These are phyloP conservation scores for Globisporangium camurandrum DNA, from an alignment of 352 stramenopile species.

Conservation along the genomic window DNA sequence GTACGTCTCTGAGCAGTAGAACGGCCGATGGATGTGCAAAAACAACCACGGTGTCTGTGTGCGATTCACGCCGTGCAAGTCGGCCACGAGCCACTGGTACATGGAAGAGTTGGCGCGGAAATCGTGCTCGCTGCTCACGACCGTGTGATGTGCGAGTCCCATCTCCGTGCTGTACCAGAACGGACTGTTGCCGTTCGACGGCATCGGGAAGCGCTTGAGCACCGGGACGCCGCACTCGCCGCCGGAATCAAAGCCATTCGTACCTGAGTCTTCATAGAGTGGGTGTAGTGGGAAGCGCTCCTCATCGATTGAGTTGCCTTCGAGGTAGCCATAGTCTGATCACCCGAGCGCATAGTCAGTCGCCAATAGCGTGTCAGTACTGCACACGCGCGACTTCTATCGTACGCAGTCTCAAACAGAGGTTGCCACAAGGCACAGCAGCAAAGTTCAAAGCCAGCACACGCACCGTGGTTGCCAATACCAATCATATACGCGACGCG, in stretches of 20 bases:
- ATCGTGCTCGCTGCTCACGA: constrained; percentile 53
- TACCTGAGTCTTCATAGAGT: constrained; percentile 24
- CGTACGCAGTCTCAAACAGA: no score
- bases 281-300: constrained; percentile 20
- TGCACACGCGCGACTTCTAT: no score
- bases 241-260: constrained; percentile 39
- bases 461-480: constrained; percentile 34
- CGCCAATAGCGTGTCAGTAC: background rate
- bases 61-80: constrained; percentile 43
- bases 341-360: background rate
- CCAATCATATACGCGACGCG: constrained; percentile 76
- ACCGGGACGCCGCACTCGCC: constrained; percentile 86
- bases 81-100: constrained; percentile 40
- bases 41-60: constrained; percentile 52
- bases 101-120: constrained; percentile 33
- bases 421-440: no score
- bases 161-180: constrained; percentile 62
- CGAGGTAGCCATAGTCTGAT: constrained; percentile 35
- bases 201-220: constrained; percentile 71
- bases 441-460: no score
- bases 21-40: constrained; percentile 46
- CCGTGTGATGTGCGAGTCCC: constrained; percentile 38
- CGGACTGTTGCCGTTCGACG: constrained; percentile 36
- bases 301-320: constrained; percentile 20
- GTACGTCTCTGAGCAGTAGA: constrained; percentile 48